phyloP scores from a whole-genome alignment of 1,284 basidiomycete genomes.

The Rhodotorula sp. region DNA sequence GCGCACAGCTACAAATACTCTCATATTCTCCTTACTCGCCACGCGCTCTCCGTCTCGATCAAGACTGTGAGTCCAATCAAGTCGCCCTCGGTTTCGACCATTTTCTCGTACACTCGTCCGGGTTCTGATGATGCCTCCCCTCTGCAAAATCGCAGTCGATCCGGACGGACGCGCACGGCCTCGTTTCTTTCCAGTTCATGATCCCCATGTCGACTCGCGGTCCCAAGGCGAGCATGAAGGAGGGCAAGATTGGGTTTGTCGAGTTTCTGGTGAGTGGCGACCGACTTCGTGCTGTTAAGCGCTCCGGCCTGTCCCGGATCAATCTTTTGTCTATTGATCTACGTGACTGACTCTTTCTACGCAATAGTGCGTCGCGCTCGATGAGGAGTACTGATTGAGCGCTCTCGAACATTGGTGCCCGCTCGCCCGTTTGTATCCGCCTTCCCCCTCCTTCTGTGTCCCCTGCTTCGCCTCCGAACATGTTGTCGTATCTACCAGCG shows the following conservation, averaged over 20 bases:
- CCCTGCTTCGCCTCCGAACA: no score
- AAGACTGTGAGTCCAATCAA: conserved; percentile 58
- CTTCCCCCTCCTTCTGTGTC: not conserved
- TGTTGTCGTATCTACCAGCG: not conserved
- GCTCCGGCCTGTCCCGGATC: not conserved
- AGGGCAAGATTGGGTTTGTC: conserved; percentile 38
- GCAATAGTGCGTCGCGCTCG: conserved; percentile 33
- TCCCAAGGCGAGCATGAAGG: not conserved
- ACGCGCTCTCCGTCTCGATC: conserved; percentile 71
- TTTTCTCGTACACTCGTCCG: not conserved
- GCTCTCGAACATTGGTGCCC: no score
- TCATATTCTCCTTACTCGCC: conserved; percentile 66
- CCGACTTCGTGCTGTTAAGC: not conserved
- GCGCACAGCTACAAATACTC: conserved; percentile 69
- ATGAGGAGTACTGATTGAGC: conserved; percentile 24
- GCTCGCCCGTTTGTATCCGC: no score
- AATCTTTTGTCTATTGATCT: accelerated
- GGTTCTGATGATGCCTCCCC: not conserved
- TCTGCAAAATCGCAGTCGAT: conserved; percentile 55
- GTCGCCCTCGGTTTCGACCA: not conserved
- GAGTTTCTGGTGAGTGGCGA: conserved; percentile 35
- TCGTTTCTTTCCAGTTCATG: conserved; percentile 80
- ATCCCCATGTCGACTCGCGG: conserved; percentile 58
- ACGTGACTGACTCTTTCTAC: not conserved
- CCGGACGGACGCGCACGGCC: conserved; percentile 72